Percentiles rank a stretch among this genome's conserved stretches.
Evolutionary conservation across 208 protist species (phyloP).

Genomic region (Willaertia magna): DNA sequence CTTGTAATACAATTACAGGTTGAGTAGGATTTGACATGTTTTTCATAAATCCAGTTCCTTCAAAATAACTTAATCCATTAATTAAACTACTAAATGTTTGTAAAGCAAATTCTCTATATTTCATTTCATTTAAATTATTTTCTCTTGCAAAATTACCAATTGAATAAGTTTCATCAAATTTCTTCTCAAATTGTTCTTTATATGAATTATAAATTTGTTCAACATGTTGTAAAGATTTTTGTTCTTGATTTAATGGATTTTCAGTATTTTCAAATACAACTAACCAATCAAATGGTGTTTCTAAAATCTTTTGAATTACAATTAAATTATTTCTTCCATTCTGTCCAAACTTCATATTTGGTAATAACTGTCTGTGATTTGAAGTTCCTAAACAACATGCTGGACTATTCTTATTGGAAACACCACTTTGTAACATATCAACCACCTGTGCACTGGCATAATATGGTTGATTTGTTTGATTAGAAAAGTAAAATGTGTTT

Average conservation of each 20-base stretch:
- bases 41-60: background rate
- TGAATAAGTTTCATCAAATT: background rate
- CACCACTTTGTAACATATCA: background rate
- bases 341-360: background rate
- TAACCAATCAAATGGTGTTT: background rate
- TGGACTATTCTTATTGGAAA: background rate
- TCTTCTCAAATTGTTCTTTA: background rate
- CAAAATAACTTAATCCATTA: background rate
- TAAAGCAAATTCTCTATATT: background rate
- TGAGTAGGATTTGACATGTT: background rate
- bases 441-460: background rate
- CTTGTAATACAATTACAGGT: background rate
- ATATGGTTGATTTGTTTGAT: background rate
- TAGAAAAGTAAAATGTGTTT: background rate
- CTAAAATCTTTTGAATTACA: background rate
- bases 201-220: background rate
- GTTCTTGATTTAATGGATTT: background rate
- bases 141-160: background rate
- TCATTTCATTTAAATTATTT: background rate
- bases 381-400: background rate
- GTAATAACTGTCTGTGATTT: background rate
- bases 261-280: background rate
- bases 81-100: background rate
- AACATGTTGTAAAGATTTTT: background rate
- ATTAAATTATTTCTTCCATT: background rate